Evolutionary conservation across 2,329 filamentous ascomycete genomes (phyloP), one percentile per base, ranked within the genome.

Genomic region (Karstenula rhodostoma): DNA sequence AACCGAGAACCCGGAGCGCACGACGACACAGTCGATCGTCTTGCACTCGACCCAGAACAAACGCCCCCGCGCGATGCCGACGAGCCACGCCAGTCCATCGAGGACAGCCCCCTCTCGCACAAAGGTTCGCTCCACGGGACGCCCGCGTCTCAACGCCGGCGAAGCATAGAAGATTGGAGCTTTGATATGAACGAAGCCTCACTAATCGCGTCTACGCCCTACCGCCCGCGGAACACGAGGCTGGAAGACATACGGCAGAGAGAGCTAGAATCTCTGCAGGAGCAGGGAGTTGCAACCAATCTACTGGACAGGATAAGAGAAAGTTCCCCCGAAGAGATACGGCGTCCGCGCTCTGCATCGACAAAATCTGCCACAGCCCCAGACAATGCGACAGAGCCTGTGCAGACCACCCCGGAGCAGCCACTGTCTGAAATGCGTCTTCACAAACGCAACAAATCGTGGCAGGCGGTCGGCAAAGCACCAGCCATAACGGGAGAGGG

Each of bases 171-270:
- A 22, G 67, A 75, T 25, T 78, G 73, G 76, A 76, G 80, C 56
- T 76, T 81, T 17, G 81, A 83, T 37, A 78, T 84, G 58, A 79
- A 81, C 56, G 75, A 78, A 22, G 77, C 74, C 19, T 82, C 80
- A 15, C 67, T 84, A 42, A 76, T 84, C 5, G 79, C 80, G 4
- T 83, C 82, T 4, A 84, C 82, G 3, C 82, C 83, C 15, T 77
- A 76, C 62, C 67, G 80, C 23, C 74, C 76, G n/a, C 72, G 78
- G 67, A 81, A 71, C 58, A 78, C 74, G 1, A 69, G 67, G 33
- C 71, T 83, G 27, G 80, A 83, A 60, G 75, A 79, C 42, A 78
- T 83, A 49, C 73, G 79, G 48, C 73, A 78, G 61, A 71, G 75
- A 19, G 81, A 83, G 61, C 73, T 79, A 15, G 77, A 81, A 55